Conservation (phyloP, 805 yeast genomes). For the Saccharomycopsis vini region DNA sequence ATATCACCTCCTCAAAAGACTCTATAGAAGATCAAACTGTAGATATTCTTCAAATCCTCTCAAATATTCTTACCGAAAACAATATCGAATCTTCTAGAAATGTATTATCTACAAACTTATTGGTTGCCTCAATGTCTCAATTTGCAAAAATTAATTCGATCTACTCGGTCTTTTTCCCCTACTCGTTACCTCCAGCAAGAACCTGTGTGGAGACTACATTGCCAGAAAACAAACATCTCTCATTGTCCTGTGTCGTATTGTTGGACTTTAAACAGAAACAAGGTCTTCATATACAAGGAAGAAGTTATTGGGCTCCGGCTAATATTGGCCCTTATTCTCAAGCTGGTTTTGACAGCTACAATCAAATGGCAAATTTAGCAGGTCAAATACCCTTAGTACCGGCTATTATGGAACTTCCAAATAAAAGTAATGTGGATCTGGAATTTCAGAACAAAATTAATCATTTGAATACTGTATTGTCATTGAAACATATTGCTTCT, state of each 20-base stretch:
- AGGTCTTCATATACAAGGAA: conserved; percentile 86
- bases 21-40: conserved; percentile 36
- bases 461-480: conserved; percentile 35
- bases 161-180: conserved; percentile 47
- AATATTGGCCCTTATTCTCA: conserved; percentile 98
- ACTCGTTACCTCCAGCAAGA: conserved; percentile 78
- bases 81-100: conserved; percentile 19
- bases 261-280: conserved; percentile 15
- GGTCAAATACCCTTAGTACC: conserved; percentile 92
- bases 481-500: conserved; percentile 67
- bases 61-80: conserved; percentile 26
- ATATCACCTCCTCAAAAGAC: conserved; percentile 28
- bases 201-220: conserved; percentile 65
- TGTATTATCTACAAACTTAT: conserved; percentile 31
- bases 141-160: conserved; percentile 54
- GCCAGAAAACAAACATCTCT: conserved; percentile 32
- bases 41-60: conserved; percentile 41
- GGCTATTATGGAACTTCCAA: conserved; percentile 44
- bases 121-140: conserved; percentile 53
- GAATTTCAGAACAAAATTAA: conserved; percentile 20
- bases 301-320: conserved; percentile 98
- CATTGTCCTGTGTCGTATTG: conserved; percentile 50
- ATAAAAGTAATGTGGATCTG: not conserved
- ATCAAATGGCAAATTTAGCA: conserved; percentile 53
- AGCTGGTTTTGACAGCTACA: conserved; percentile 43